Base-by-base conservation (phyloP, 1,284 basidiomycete species). In the Malassezia arunalokei region DNA sequence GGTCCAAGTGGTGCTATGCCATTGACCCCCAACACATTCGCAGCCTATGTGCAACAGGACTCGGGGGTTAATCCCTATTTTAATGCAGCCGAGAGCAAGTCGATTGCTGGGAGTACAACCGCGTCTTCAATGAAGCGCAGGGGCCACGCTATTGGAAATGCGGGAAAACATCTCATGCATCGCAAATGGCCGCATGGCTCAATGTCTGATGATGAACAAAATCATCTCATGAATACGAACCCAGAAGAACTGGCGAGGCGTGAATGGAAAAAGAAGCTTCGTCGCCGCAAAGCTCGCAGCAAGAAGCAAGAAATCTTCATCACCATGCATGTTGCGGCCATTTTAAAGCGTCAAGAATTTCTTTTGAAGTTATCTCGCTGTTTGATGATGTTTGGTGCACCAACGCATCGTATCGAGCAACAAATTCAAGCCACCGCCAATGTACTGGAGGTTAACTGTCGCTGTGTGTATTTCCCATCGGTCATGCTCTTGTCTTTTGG, bases 361-460 rank as follows among this genome's bases (percentile, higher is more conserved):
- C 78, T 94, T 54, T 76, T 91, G 71, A 92, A 92, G 77, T 80
- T 92, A 37, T 81, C 85, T 14, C 80, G 88, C 41, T 83, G 87
- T 7, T 81, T 94, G 77, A 91, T 92, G 87, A 90, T 90, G 87
- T 92, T 90, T 62, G 87, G 87, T 37, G 86, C 83, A 2, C 88
- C 89, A n/a, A 82, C 83, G 2, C 87, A 92, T 73, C 82, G 88
- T 42, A 79, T 92, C 41, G 86, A 85, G 68, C 81, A 86, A 6
- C 88, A 91, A 73, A 84, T 92, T 61, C 83, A 85, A 73, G 82
- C 84, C 27, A 89, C 88, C 3, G 87, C 84, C 11, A 80, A 80
- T 5, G 87, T 91, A 15, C 80, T 94, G 40, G 87, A 91, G 64
- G 79, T 91, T 63, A 80, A 84, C 66, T 79, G 86, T 59, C 85